Percentiles rank a stretch among this genome's conserved stretches.
Conservation (phyloP, 345 rosid species). For the Diplotaxis tenuifolia region DNA sequence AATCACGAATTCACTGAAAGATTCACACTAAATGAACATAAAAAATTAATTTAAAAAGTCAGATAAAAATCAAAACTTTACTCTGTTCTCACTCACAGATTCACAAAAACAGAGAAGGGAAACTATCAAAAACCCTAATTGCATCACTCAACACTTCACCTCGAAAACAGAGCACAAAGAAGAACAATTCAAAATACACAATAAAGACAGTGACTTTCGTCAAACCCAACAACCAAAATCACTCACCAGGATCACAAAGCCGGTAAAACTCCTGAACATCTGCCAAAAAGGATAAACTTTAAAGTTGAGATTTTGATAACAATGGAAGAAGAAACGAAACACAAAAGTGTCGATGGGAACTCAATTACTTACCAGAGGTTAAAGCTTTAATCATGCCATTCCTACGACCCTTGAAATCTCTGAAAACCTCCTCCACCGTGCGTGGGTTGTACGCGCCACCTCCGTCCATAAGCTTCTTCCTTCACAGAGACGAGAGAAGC, state of each 20-base stretch:
- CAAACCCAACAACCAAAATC: conserved; percentile 18
- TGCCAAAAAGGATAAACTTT: conserved; percentile 30
- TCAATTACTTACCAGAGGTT: conserved; percentile 45
- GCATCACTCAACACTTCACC: conserved; percentile 10
- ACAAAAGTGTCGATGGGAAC: neutral
- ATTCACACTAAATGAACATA: neutral
- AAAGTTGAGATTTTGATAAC: neutral
- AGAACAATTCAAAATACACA: neutral
- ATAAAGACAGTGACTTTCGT: neutral
- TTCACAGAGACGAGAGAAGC: conserved; percentile 24
- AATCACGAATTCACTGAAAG: neutral
- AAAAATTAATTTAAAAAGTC: neutral
- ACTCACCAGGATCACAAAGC: conserved; percentile 77
- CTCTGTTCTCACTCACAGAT: neutral
- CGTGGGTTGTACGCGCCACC: conserved; percentile 62
- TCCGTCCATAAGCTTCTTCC: conserved; percentile 44
- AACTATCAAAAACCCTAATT: conserved; percentile 17
- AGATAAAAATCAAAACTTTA: conserved; percentile 29
- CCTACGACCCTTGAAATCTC: conserved; percentile 73
- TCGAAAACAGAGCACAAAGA: conserved; percentile 1
- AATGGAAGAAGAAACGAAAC: neutral
- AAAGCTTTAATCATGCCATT: conserved; percentile 72
- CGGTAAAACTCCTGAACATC: conserved; percentile 68
- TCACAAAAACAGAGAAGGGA: conserved; percentile 9
- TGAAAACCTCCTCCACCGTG: conserved; percentile 68